These are phyloP conservation scores for Ganoderma multipileum DNA, from an alignment of 1,284 basidiomycete species.

Conservation along the genomic window DNA sequence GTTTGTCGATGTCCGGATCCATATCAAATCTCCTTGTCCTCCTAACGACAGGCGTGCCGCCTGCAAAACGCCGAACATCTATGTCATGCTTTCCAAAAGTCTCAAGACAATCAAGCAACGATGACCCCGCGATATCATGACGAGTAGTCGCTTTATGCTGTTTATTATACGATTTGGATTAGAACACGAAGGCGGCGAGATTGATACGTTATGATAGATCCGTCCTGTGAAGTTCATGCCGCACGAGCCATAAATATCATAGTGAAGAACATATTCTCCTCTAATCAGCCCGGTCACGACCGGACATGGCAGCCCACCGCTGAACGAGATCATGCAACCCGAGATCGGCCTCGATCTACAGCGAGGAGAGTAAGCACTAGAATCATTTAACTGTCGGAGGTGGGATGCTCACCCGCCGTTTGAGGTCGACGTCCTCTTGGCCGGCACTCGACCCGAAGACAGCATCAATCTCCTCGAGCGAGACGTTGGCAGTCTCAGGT, in stretches of 20 bases:
- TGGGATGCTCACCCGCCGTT: conserved; percentile 50
- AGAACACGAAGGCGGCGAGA: background rate
- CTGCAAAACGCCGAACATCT: background rate
- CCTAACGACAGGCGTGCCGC: background rate
- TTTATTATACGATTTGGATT: background rate
- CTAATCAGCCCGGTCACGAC: background rate
- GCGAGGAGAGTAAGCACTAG: background rate
- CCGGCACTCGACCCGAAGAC: conserved; percentile 68
- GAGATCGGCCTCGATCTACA: conserved; percentile 47
- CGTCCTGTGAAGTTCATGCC: background rate
- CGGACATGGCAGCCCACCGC: conserved; percentile 19
- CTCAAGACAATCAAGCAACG: background rate
- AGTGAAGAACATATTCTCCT: background rate
- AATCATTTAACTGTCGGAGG: background rate
- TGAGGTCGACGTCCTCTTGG: conserved; percentile 56
- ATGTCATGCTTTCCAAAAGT: background rate
- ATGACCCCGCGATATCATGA: too few relatives aligned
- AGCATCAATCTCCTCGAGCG: conserved; percentile 79
- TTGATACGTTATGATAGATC: background rate
- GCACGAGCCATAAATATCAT: background rate
- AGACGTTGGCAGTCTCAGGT: conserved; percentile 79
- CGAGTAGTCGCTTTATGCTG: background rate
- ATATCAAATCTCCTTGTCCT: background rate
- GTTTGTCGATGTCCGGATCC: background rate
- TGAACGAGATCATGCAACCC: conserved; percentile 44